Evolutionary conservation across 2,329 filamentous ascomycete genomes (phyloP), one percentile per base, ranked within the genome.

Genomic region (Colletotrichum falcatum): DNA sequence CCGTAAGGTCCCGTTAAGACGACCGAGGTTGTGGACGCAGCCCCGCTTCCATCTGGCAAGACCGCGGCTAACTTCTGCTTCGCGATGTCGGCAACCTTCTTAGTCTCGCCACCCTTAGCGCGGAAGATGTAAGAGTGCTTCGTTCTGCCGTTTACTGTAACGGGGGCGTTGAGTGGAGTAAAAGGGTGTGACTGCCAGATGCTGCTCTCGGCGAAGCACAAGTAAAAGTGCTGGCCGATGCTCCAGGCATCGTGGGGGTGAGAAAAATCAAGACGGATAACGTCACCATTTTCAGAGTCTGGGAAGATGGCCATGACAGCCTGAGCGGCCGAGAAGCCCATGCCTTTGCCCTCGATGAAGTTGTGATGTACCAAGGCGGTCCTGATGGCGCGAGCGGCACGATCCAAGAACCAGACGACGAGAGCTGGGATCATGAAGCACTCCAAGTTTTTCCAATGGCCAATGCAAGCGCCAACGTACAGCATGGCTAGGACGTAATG

Each of bases 131-230:
- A 90, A 20, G 85, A 84, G 73, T 90, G 87, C 48, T 80, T 79
- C 12, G 87, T 83, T 2, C 76, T 73, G 0, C 83, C 79, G 63
- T 81, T 77, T 26, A 78, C 75, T 0, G 82, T 77, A 8, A 80
- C 74, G 0, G 89, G 89, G 0, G 87, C 77, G 64, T 86, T 89
- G 11, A 90, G 81, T 0, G 90, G 88, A 0, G 90, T 93, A 76
- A 93, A 92, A 0, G 91, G 91, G 75, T 94, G 91, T 0, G 89
- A 89, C 78, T 94, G 91, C 90, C 90, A 93, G 74, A 93, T 85
- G 74, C 86, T 90, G 39, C 88, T 82, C 71, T 90, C 86, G 0
- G 89, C 83, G 74, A 94, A 93, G 77, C 87, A 91, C 20, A 93
- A 82, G 75, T 89, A 93, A 78, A 92, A 93, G 76, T 94, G 92